Evolutionary conservation across 2,329 filamentous ascomycete species (phyloP), one percentile per base, ranked within the genome.

Genomic region (Aureobasidium leucospermi): DNA sequence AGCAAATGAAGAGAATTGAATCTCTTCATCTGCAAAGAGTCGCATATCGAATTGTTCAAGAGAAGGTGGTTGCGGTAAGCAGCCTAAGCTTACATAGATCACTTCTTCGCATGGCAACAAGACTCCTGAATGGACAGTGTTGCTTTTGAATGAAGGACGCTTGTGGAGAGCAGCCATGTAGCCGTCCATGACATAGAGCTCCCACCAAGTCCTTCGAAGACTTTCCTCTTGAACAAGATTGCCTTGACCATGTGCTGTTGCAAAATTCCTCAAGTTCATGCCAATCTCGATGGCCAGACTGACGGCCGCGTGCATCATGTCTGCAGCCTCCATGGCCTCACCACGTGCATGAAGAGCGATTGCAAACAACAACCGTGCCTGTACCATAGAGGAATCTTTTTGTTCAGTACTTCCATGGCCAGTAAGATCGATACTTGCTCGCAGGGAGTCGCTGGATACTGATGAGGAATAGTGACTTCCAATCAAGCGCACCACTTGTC

Each of bases 131-230:
- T 78, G 73, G 7, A 91, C 79, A 58, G 86, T 84, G 64, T 84
- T 88, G 28, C 89, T 78, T n/a, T 81, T 73, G 70, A 89, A 89
- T 59, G 83, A 86, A 43, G 87, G 87, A 62, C 84, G 82, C 11
- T 85, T 82, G 65, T 88, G 89, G 65, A 96, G 85, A 3, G 89
- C 89, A 5, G 90, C 89, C 65, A 95, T 81, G 81, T 96, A 87
- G 58, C 87, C 89, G 69, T 96, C 90, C 13, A 90, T 82, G n/a
- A 89, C 81, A 68, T 87, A 93, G 41, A 89, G 67, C 66, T 83
- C 90, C 92, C 92, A 96, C 91, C 91, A 96, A 1, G 91, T 96
- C 61, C 92, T 81, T 16, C 90, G 83, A 83, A 90, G 87, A 70
- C 87, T 89, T 72, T 96, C 92, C 69, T 93, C 89, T 3, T 92